These are phyloP conservation scores for Tricholoma flavovirens DNA, from an alignment of 768 basidiomycete species.

Conservation along the genomic window DNA sequence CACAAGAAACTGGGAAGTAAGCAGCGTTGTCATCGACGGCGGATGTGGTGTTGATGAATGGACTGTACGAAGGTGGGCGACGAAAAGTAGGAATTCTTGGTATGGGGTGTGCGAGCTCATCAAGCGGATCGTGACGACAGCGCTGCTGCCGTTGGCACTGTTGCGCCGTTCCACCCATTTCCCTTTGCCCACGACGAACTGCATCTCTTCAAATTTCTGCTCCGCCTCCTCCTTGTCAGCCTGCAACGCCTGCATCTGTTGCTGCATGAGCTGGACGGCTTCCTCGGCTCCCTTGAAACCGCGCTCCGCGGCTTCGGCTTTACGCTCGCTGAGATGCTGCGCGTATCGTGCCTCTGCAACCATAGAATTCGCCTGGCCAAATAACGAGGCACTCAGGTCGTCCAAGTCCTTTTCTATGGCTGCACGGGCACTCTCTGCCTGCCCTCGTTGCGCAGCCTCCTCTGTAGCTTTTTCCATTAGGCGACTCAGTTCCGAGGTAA, in stretches of 20 bases:
- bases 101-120: conserved; percentile 71
- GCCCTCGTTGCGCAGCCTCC: conserved; percentile 85
- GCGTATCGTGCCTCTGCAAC: conserved; percentile 89
- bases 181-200: conserved; percentile 55
- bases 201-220: conserved; percentile 43
- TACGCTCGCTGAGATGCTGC: conserved; percentile 57
- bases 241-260: conserved; percentile 73
- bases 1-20: conserved; percentile 72
- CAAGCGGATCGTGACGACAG: conserved; percentile 38
- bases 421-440: conserved; percentile 76
- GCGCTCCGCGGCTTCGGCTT: conserved; percentile 69
- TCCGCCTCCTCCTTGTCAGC: conserved; percentile 62
- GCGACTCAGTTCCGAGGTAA: conserved; percentile 85
- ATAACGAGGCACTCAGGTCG: conserved; percentile 85
- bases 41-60: conserved; percentile 55
- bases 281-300: conserved; percentile 83
- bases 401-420: conserved; percentile 94
- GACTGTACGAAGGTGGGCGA: conserved; percentile 68
- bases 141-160: conserved; percentile 18
- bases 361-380: conserved; percentile 94
- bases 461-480: conserved; percentile 95
- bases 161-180: conserved; percentile 53
- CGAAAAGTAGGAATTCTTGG: conserved; percentile 72
- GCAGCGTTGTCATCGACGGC: conserved; percentile 68
- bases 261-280: conserved; percentile 77